Evolutionary conservation across 306 rosid genomes (phyloP), one percentile per base, ranked within the genome.

Genomic region (Potentilla sterilis): DNA sequence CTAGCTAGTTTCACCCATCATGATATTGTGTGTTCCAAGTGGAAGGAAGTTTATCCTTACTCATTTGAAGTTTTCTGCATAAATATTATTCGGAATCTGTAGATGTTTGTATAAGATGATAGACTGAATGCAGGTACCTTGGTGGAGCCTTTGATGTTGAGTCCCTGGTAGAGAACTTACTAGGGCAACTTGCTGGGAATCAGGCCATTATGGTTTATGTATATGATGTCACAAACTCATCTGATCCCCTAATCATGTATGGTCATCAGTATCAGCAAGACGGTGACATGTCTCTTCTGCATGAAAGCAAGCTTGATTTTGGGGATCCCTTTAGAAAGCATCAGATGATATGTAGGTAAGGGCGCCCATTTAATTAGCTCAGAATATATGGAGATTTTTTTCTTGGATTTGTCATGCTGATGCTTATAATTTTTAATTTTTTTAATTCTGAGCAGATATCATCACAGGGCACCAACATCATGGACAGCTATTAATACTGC

Each of bases 131-230:
- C 93, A 96, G 99, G 74, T 96, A 88, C 75, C 85, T 96, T 59
- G 99, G 99, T 67, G 99, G 99, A 72, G 89, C 99, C 81, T 96
- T 96, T 86, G 99, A 96, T 74, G 92, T 96, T 34, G 98, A 96
- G 87, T 88, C 98, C 75, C 98, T 96, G 0, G 99, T 96, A 87
- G 99, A 96, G 87, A 92, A 92, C 88, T 89, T 96, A 77, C 99
- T 96, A 1, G 93, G 99, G 73, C 99, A 96, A 83, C 98, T 96
- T 79, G 98, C 98, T 58, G 99, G 96, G 55, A 84, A 92, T 79
- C 96, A 96, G 75, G 98, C 89, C 18, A 88, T 96, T 77, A 89
- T 92, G 89, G 99, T 96, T 19, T 82, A 96, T 24, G 99, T 92
- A 49, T 92, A 84, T 67, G 99, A 96, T 82, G 72, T 96, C 84